phyloP scores from a whole-genome alignment of 2,329 filamentous ascomycete genomes.

The Diplodia sapinea region DNA sequence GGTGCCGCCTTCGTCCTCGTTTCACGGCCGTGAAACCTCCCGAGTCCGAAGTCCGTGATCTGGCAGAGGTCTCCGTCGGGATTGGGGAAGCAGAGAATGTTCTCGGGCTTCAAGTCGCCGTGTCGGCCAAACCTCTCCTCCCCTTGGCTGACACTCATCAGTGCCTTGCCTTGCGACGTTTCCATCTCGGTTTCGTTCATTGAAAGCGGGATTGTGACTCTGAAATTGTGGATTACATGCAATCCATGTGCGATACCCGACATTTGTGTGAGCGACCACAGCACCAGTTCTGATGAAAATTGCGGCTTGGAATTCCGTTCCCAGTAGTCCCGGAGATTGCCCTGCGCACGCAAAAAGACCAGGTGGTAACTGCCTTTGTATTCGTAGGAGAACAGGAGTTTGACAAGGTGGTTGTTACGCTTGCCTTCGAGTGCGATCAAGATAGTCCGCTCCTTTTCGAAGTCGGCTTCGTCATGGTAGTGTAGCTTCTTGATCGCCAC shows the following conservation, averaged over 20 bases:
- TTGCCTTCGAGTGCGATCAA: not conserved
- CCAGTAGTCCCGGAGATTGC: slow-evolving; percentile 14
- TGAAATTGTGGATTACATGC: not conserved
- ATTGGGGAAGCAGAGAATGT: slow-evolving; percentile 43
- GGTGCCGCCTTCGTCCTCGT: slow-evolving; percentile 40
- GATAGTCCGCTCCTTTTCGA: not conserved
- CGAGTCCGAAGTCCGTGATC: slow-evolving; percentile 47
- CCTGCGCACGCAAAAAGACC: not conserved
- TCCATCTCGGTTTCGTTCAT: not conserved
- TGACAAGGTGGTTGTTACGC: not conserved
- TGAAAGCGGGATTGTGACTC: not conserved
- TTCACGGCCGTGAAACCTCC: slow-evolving; percentile 43
- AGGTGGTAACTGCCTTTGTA: slow-evolving; percentile 4
- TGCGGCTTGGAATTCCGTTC: not conserved
- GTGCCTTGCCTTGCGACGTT: not conserved
- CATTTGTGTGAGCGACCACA: slow-evolving; percentile 17
- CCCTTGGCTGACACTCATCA: not conserved
- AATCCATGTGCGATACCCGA: not conserved
- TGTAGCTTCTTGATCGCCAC: slow-evolving; percentile 3
- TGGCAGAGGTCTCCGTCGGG: slow-evolving; percentile 31
- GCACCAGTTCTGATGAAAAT: not conserved
- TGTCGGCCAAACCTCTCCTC: slow-evolving; percentile 42
- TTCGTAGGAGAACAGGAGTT: slow-evolving; percentile 1
- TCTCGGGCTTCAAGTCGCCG: slow-evolving; percentile 48
- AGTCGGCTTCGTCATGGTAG: not conserved